Percentiles rank a stretch among this genome's conserved stretches.
These are phyloP conservation scores for Bolboschoenoplectus hybrid DNA, from an alignment of 202 grass and related monocot genomes.

Conservation along the genomic window DNA sequence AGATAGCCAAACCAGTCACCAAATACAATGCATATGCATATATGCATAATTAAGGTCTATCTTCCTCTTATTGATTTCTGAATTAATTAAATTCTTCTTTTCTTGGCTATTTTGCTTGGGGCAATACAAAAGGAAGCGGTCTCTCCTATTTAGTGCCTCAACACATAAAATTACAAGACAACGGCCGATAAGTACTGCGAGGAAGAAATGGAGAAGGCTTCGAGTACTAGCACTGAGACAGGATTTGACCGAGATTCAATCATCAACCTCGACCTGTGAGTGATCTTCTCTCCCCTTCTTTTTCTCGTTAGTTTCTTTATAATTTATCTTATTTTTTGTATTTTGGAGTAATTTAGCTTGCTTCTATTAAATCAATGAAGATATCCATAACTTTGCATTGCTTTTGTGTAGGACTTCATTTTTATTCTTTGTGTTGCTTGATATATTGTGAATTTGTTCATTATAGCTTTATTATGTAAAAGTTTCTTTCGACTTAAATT, in stretches of 20 bases:
- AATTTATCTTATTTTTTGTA: not conserved
- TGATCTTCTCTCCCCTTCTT: not conserved
- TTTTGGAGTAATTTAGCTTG: not conserved
- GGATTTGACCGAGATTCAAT: not conserved
- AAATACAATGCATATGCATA: not conserved
- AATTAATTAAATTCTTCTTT: too few species aligned
- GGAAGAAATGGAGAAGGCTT: not conserved
- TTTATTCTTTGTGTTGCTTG: not conserved
- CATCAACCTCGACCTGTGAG: conserved; percentile 30
- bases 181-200: not conserved
- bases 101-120: too few species aligned
- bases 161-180: not conserved
- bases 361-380: not conserved
- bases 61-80: too few species aligned
- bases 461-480: not conserved
- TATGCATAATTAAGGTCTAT: too few species aligned
- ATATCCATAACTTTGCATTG: not conserved
- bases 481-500: not conserved
- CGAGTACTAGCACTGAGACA: not conserved
- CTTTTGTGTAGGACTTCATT: not conserved
- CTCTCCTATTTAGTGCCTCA: not conserved
- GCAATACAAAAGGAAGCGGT: not conserved
- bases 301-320: not conserved
- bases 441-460: not conserved
- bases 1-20: not conserved